phyloP scores from a whole-genome alignment of 305 asterid genomes.

The Euphrasia arctica region DNA sequence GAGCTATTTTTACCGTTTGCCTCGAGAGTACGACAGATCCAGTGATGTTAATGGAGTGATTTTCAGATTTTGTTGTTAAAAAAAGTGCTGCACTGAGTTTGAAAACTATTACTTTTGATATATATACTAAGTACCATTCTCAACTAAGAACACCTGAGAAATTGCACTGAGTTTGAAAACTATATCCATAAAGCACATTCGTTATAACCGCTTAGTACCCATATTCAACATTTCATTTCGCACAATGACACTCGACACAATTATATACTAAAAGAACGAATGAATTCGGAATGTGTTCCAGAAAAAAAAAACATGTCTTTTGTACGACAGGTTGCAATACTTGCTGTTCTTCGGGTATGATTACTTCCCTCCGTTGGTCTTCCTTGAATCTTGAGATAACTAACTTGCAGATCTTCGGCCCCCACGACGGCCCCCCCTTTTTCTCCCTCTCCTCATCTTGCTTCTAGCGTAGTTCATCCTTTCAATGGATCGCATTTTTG shows the following conservation, averaged over 20 bases:
- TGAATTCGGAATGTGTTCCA: constrained; percentile 17
- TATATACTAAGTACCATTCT: background rate
- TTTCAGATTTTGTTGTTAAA: background rate
- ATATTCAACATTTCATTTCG: background rate
- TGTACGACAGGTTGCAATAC: constrained; percentile 7
- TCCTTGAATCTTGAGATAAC: constrained; percentile 17
- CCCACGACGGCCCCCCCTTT: constrained; percentile 39
- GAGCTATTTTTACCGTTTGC: background rate
- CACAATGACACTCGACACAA: background rate
- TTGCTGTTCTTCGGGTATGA: constrained; percentile 10
- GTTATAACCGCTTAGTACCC: background rate
- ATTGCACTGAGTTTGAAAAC: background rate
- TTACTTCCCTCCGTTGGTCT: constrained; percentile 16
- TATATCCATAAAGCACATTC: background rate
- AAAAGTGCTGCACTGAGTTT: background rate
- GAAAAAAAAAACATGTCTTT: background rate
- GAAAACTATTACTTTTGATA: too few relatives aligned
- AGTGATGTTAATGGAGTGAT: background rate
- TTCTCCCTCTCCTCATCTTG: constrained; percentile 46
- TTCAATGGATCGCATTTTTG: constrained; percentile 43
- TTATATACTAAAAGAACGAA: constrained; percentile 18
- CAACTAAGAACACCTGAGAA: background rate
- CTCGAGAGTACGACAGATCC: background rate
- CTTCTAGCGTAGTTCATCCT: constrained; percentile 44
- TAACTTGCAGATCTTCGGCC: constrained; percentile 32